Evolutionary conservation across 208 protist genomes (phyloP).

Genomic region (Angomonas ambiguus): DNA sequence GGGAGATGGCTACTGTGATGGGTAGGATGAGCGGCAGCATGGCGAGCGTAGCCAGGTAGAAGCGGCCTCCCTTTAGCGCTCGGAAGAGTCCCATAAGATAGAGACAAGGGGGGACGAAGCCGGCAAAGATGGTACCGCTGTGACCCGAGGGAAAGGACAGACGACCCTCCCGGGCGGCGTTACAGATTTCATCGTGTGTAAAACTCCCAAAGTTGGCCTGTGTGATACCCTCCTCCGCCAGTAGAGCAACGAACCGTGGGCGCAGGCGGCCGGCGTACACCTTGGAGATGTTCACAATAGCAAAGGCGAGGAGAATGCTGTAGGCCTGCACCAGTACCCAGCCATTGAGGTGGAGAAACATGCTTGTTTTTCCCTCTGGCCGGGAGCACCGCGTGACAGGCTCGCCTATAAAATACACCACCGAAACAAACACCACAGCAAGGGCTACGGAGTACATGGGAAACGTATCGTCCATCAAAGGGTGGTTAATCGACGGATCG

Average conservation of each 20-base stretch:
- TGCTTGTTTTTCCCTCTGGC: slow-evolving; percentile 7
- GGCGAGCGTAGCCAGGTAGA: slow-evolving; percentile 33
- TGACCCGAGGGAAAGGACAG: slow-evolving; percentile 91
- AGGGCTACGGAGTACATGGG: slow-evolving; percentile 34
- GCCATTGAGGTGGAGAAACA: slow-evolving; percentile 18
- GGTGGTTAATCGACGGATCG: slow-evolving; percentile 41
- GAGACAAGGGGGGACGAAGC: slow-evolving; percentile 55
- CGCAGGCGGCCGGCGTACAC: slow-evolving; percentile 81
- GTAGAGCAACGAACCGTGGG: slow-evolving; percentile 76
- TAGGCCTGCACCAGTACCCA: slow-evolving; percentile 40
- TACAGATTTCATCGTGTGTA: slow-evolving; percentile 27
- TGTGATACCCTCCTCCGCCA: slow-evolving; percentile 30
- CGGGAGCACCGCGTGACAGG: slow-evolving; percentile 17
- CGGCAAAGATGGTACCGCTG: slow-evolving; percentile 71
- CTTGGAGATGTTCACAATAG: slow-evolving; percentile 49
- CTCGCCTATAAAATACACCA: slow-evolving; percentile 28
- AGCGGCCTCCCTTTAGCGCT: slow-evolving; percentile 35
- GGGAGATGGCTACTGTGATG: slow-evolving; percentile 55
- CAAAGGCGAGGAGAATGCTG: slow-evolving; percentile 37
- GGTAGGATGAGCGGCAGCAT: slow-evolving; percentile 56
- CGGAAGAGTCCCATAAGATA: slow-evolving; percentile 62
- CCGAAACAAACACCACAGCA: slow-evolving; percentile 20
- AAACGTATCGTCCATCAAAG: slow-evolving; percentile 26
- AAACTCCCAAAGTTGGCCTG: slow-evolving; percentile 17
- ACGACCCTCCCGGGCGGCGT: slow-evolving; percentile 56